Evolutionary conservation across 2,329 filamentous ascomycete species (phyloP), one percentile per base, ranked within the genome.

Genomic region (Xylariomycetidae sp.): DNA sequence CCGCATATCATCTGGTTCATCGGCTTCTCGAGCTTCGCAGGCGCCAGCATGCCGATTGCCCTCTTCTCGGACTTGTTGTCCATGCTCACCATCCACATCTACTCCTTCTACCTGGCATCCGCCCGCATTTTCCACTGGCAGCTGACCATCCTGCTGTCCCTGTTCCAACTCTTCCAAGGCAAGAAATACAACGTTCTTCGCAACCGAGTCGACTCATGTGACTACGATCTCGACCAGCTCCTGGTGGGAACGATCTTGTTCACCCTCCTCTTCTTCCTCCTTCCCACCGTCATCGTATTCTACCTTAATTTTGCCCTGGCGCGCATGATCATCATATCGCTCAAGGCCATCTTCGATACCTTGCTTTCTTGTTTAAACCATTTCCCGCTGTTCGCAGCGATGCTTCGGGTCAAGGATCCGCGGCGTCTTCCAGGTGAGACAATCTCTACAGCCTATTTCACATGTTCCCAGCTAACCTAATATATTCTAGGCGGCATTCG

Each of bases 41-140:
- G 92, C 8, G 92, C 92, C 33, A 95, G 88, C 56, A 89, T 98
- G 84, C 89, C 93, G 2, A 92, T 98, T 33, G 88, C 90, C 14
- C 76, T 98, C 40, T 90, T 95, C 59, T 96, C 90, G 0, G 92
- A 98, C 57, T 73, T 98, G 6, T 72, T 96, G 3, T 95, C 90
- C 2, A 72, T 93, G 29, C 69, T 96, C 39, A 98, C 93, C 1
- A 67, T 98, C 22, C 92, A 98, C 60, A 95, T 98, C 35, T 95
- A 96, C 66, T 94, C 85, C 1, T 98, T 98, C 59, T 98, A 98
- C 60, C 82, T 96, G 37, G 90, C 93, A 12, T 95, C 89, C 7
- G 92, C 92, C 3, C 82, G 92, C 32, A 96, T 98, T 52, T 98
- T 90, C 61, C 88, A 96, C 63, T 98, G 92, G 92, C 92, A 98